Percentiles rank a stretch among this genome's conserved stretches.
These are phyloP conservation scores for Coemansia sp. DNA, from an alignment of 192 early-diverging fungal species.

Conservation along the genomic window DNA sequence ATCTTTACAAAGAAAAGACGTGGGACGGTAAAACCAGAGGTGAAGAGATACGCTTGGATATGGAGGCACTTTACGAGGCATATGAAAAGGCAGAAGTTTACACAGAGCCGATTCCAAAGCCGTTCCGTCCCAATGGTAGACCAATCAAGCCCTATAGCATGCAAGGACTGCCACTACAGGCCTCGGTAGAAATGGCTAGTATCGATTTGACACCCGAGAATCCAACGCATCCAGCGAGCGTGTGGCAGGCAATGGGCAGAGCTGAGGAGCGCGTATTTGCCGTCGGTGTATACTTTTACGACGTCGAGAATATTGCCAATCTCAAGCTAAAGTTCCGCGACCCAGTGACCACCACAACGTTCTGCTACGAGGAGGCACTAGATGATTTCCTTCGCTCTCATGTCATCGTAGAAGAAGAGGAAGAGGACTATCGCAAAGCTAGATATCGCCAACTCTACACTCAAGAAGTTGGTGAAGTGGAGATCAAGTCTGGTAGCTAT, in stretches of 20 bases:
- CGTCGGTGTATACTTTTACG: conserved; percentile 75
- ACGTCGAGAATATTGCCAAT: conserved; percentile 69
- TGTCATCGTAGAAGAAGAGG: neutral
- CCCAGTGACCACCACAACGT: neutral
- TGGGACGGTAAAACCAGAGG: too few species aligned
- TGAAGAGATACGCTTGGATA: neutral
- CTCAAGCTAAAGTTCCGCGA: conserved; percentile 63
- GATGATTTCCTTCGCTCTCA: neutral
- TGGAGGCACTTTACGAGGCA: conserved; percentile 8
- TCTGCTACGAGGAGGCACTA: neutral
- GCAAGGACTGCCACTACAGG: conserved; percentile 54
- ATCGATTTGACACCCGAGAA: conserved; percentile 68
- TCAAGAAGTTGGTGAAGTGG: conserved; percentile 55
- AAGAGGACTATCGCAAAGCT: neutral
- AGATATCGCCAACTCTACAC: neutral
- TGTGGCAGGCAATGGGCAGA: conserved; percentile 78
- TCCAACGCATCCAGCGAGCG: conserved; percentile 57
- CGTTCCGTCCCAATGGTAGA: conserved; percentile 30
- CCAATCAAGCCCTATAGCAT: conserved; percentile 34
- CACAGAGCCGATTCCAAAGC: conserved; percentile 31
- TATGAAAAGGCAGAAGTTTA: neutral
- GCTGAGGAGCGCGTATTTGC: conserved; percentile 72
- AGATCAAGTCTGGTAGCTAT: conserved; percentile 60
- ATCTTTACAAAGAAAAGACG: neutral
- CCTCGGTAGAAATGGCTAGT: conserved; percentile 73